Evolutionary conservation across 768 basidiomycete species (phyloP), one percentile per base, ranked within the genome.

Genomic region (Naganishia onofrii): DNA sequence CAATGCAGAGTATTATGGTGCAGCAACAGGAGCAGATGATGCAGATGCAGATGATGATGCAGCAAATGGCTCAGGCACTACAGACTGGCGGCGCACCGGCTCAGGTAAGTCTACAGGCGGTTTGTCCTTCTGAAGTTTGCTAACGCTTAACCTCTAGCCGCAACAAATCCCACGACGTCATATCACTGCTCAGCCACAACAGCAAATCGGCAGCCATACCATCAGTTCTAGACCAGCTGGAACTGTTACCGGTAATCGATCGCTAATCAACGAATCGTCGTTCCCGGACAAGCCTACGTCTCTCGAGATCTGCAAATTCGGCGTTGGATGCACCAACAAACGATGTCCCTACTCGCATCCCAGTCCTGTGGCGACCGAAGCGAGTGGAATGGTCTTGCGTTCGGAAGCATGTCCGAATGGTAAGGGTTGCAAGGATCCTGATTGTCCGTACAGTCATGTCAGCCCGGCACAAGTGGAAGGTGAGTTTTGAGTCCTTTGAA

Each of bases 281-380:
- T 63, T 73, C 28, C 76, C 76, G 44, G 44, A 66, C 31, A 66
- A 56, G 68, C 83, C 83, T 10, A 69, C 74, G 7, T 74, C 77
- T 23, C 76, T 78, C 23, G 78, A 77, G 0, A 84, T 99, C 26
- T 99, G 96, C 87, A 96, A 96, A 82, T 98, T 90, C 73, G 88
- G 86, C 13, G 84, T 89, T 28, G 95, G 93, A 74, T 99, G 96
- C 82, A 90, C 89, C 58, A 95, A 97, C 79, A 84, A 90, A 0
- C 84, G 88, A 55, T 99, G 96, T 80, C 85, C 90, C 21, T 98
- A 88, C 80, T 92, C 92, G 10, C 96, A 99, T 80, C 94, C 96
- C 5, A 93, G 91, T 10, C 96, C 96, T n/a, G 92, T 93, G 3
- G 94, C 96, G 7, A 96, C 95, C 21, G 85, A 90, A 36, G 93